Evolutionary conservation across 768 basidiomycete species (phyloP).

Genomic region (Suillus weaverae): DNA sequence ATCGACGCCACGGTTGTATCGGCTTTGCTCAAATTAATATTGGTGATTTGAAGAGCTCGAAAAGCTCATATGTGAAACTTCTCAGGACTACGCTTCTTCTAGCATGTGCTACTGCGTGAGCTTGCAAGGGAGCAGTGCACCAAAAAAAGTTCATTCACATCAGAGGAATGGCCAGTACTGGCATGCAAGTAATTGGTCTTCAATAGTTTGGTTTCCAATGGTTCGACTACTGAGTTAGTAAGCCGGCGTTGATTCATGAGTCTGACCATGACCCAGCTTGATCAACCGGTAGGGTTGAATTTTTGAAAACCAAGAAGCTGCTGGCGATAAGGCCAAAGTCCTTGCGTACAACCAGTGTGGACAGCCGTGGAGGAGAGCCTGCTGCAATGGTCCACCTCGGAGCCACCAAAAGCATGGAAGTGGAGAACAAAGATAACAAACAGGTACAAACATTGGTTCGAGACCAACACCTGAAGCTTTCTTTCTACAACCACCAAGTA

Average conservation of each 20-base stretch:
- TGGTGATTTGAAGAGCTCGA: background rate
- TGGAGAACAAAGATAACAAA: background rate
- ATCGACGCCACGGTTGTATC: background rate
- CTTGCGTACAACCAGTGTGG: background rate
- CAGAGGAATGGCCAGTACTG: background rate
- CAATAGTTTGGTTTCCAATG: background rate
- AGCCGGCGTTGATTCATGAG: background rate
- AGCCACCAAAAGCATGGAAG: background rate
- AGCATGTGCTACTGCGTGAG: background rate
- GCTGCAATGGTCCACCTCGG: background rate
- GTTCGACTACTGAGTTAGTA: background rate
- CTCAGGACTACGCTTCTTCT: background rate
- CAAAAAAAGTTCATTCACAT: background rate
- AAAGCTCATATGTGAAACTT: background rate
- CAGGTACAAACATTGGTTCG: conserved; percentile 6
- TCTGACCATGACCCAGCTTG: background rate
- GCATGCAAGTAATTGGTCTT: background rate
- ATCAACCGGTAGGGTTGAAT: background rate
- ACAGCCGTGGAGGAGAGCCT: background rate
- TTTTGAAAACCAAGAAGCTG: background rate
- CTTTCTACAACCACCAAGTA: background rate
- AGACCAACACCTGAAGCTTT: background rate
- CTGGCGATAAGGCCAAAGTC: background rate
- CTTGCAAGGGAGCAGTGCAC: background rate
- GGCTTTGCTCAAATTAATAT: background rate